These are phyloP conservation scores for Sphagnum magellanicum DNA, from an alignment of 228 moss, liverwort and hornwort genomes.

Conservation along the genomic window DNA sequence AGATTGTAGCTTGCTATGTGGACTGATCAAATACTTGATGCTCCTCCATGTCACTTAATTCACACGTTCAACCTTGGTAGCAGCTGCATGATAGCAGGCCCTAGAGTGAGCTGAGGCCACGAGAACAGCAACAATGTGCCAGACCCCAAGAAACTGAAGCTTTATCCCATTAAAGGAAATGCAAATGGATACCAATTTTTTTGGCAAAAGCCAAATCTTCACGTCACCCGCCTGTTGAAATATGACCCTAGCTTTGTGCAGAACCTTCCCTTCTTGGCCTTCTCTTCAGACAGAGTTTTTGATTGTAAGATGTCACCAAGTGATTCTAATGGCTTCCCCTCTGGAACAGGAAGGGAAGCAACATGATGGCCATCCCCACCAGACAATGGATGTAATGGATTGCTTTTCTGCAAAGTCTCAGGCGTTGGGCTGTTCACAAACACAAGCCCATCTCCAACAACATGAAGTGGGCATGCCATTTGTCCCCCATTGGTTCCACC, in stretches of 20 bases:
- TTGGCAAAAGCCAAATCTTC: not conserved
- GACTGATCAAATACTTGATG: too few relatives aligned
- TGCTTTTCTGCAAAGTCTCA: slow-evolving; percentile 47
- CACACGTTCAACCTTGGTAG: too few relatives aligned
- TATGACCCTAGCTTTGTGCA: slow-evolving; percentile 48
- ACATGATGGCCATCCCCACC: slow-evolving; percentile 17
- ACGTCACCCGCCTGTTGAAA: slow-evolving; percentile 36
- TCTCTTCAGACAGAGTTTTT: slow-evolving; percentile 40
- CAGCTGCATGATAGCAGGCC: too few relatives aligned
- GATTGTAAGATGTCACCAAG: slow-evolving; percentile 19
- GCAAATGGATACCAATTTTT: too few relatives aligned
- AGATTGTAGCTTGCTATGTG: too few relatives aligned
- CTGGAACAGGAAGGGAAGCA: slow-evolving; percentile 25
- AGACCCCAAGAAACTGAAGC: not conserved
- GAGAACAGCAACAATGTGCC: not conserved
- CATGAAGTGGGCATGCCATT: not conserved
- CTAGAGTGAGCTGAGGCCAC: too few relatives aligned
- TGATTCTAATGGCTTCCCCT: slow-evolving; percentile 22
- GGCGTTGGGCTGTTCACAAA: slow-evolving; percentile 46
- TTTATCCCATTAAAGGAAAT: not conserved
- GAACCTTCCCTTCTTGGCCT: slow-evolving; percentile 35
- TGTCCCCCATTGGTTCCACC: slow-evolving; percentile 11
- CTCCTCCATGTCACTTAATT: too few relatives aligned
- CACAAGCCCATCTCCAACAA: slow-evolving; percentile 28
- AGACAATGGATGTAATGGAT: slow-evolving; percentile 41